Evolutionary conservation across 2,329 filamentous ascomycete genomes (phyloP).

Genomic region (Diaporthe batatas): DNA sequence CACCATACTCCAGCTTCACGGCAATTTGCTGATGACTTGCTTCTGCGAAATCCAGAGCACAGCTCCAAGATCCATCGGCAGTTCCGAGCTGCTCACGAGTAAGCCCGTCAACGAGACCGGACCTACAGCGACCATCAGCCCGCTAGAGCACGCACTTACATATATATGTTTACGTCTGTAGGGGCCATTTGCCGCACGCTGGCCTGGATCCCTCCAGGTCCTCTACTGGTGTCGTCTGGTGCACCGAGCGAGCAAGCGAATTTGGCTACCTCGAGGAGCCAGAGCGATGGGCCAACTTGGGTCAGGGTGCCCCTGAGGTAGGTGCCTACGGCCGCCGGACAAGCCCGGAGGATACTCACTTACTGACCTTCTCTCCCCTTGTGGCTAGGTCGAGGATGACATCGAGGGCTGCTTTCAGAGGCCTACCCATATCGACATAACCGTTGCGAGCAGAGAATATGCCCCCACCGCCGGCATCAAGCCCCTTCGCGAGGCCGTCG

Average conservation of each 20-base stretch:
- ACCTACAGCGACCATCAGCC: not conserved
- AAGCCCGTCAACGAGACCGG: constrained; percentile 29
- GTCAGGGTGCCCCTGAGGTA: constrained; percentile 58
- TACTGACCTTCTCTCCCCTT: not conserved
- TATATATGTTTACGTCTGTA: constrained; percentile 7
- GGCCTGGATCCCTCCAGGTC: constrained; percentile 90
- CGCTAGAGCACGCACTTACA: constrained; percentile 32
- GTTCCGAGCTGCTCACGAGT: constrained; percentile 88
- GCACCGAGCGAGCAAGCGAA: constrained; percentile 86
- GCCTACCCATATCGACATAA: constrained; percentile 82
- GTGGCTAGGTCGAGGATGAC: constrained; percentile 79
- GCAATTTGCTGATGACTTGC: constrained; percentile 14
- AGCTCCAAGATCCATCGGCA: constrained; percentile 88
- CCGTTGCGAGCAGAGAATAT: constrained; percentile 86
- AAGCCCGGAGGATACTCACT: not conserved
- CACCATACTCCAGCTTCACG: not conserved
- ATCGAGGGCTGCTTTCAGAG: constrained; percentile 91
- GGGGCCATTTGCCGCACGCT: constrained; percentile 87
- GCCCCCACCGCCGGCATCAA: constrained; percentile 95
- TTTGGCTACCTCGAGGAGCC: constrained; percentile 90
- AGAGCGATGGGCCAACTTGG: constrained; percentile 89
- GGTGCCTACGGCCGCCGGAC: not conserved
- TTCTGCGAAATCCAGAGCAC: constrained; percentile 69
- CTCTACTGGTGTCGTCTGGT: constrained; percentile 96
- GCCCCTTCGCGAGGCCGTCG: constrained; percentile 88